Evolutionary conservation across 495 filamentous ascomycete genomes (phyloP), one percentile per base, ranked within the genome.

Genomic region (Sabuloglossum arenarium): DNA sequence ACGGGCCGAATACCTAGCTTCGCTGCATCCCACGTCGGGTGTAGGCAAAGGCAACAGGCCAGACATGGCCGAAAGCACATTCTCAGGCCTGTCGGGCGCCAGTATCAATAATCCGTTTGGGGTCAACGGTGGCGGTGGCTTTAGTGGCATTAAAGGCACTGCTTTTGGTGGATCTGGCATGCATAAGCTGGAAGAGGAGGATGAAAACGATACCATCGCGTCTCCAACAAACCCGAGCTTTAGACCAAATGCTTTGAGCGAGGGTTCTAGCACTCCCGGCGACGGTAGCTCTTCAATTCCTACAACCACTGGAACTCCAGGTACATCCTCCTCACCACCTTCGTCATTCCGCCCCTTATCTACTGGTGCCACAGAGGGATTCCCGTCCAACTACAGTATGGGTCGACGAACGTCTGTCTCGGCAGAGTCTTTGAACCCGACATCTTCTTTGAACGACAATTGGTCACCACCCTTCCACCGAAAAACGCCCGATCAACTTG

Each of bases 341-440:
- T 28, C 56, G 55, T 58, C 55, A 54, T 27, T 58, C 56, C 56
- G 55, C 42, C 21, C 29, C 16, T 52, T 45, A 19, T 11, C 56
- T 4, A 16, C 27, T 10, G 21, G 21, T 6, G 6, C 25, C 19
- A 21, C 74, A 30, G 79, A 86, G 51, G 84, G 82, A 56, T 88
- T 95, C 62, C 93, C 93, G 45, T 84, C 77, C 59, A 89, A 96
- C 64, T 98, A 96, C 69, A 90, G 89, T 65, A 79, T 95, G 73
- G 83, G 77, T 62, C 85, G 91, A 58, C 86, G 91, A 47, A 95
- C 88, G 23, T 97, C 91, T 6, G 93, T 98, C 30, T 97, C 93
- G 50, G 91, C 91, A 50, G 91, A 98, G 69, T 94, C 88, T 3
- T 74, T 98, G 60, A 94, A 93, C 67, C 91, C 91, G 16, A 82